Conservation (phyloP, 1,284 basidiomycete species). For the Inonotus hispidus region DNA sequence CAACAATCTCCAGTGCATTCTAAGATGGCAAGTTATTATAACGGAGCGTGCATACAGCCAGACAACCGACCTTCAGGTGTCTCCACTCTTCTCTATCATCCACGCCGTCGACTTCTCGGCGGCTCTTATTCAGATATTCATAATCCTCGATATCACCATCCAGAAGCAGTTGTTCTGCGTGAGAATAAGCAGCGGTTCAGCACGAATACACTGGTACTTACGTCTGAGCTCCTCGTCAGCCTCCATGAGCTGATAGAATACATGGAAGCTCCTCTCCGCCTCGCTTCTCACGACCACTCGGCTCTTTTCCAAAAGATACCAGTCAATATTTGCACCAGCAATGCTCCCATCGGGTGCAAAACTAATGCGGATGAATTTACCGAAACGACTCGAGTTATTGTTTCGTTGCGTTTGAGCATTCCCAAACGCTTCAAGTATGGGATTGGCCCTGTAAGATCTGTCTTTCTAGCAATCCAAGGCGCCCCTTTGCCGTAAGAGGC, state of each 20-base stretch:
- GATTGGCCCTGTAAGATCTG: conserved; percentile 98
- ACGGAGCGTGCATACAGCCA: background rate
- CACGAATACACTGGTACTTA: conserved; percentile 29
- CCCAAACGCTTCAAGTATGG: conserved; percentile 96
- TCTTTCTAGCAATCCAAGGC: conserved; percentile 87
- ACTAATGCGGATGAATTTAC: conserved; percentile 96
- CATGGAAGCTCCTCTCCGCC: conserved; percentile 92
- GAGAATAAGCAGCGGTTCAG: background rate
- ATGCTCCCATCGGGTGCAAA: conserved; percentile 94
- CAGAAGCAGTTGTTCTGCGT: conserved; percentile 69
- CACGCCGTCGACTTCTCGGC: conserved; percentile 91
- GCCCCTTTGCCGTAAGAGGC: conserved; percentile 51
- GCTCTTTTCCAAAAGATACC: conserved; percentile 99
- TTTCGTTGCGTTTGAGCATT: conserved; percentile 99
- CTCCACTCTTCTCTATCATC: conserved; percentile 91
- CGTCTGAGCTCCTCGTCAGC: conserved; percentile 63
- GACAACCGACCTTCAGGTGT: conserved; percentile 55
- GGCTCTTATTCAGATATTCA: conserved; percentile 86
- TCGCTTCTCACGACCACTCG: conserved; percentile 85
- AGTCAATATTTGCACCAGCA: conserved; percentile 97
- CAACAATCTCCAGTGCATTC: conserved; percentile 81
- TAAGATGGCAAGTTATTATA: conserved; percentile 26
- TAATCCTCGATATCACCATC: conserved; percentile 78
- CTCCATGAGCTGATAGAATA: conserved; percentile 90
- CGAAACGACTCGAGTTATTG: conserved; percentile 98